Percentiles rank a stretch among this genome's conserved stretches.
phyloP scores from a whole-genome alignment of 768 basidiomycete genomes.

The Auriscalpium microsporum region DNA sequence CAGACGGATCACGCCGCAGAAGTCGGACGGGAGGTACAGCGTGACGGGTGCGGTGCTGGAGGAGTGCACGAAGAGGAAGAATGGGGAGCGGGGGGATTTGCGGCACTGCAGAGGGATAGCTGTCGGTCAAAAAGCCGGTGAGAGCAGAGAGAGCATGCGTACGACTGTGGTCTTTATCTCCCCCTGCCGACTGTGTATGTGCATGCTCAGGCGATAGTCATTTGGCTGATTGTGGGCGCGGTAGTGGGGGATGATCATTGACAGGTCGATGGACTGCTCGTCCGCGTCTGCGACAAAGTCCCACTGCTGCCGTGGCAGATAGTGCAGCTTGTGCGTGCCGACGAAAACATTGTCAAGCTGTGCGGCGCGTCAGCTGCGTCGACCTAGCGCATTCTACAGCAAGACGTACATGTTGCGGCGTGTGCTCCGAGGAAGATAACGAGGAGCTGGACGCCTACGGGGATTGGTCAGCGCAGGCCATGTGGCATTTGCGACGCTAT shows the following conservation, averaged over 20 bases:
- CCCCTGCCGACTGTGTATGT: slow-evolving; percentile 40
- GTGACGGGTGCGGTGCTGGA: slow-evolving; percentile 54
- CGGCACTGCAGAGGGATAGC: slow-evolving; percentile 15
- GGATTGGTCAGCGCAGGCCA: background rate
- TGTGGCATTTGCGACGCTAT: background rate
- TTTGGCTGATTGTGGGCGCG: slow-evolving; percentile 67
- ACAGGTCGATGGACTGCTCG: slow-evolving; percentile 47
- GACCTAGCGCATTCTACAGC: no score
- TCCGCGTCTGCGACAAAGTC: slow-evolving; percentile 55
- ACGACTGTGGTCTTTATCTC: slow-evolving; percentile 70
- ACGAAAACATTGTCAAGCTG: background rate
- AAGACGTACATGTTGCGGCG: background rate
- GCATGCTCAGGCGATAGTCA: slow-evolving; percentile 66
- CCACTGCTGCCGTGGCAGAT: slow-evolving; percentile 30
- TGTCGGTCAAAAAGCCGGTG: background rate
- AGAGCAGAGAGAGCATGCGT: slow-evolving; percentile 23
- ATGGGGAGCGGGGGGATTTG: slow-evolving; percentile 24
- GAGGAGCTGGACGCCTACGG: background rate
- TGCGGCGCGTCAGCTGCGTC: background rate
- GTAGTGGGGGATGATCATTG: slow-evolving; percentile 69
- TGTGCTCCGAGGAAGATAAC: background rate
- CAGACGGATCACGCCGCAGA: slow-evolving; percentile 57
- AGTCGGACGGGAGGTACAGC: slow-evolving; percentile 74
- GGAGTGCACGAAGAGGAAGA: slow-evolving; percentile 49
- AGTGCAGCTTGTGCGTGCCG: slow-evolving; percentile 15